phyloP scores from a whole-genome alignment of 768 basidiomycete species.

The Daedalea quercina region DNA sequence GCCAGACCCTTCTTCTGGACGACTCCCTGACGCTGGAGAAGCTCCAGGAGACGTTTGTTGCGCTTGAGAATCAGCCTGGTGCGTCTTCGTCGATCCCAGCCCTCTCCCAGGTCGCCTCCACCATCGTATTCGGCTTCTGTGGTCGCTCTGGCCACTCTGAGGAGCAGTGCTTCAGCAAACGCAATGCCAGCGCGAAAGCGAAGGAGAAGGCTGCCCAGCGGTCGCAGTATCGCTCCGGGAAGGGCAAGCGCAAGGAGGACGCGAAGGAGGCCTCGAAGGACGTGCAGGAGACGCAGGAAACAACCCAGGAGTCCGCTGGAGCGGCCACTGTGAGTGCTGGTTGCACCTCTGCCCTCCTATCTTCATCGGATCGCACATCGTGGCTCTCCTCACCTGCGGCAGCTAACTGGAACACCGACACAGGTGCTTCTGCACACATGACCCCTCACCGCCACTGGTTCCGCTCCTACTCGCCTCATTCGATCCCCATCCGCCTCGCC shows the following conservation, averaged over 20 bases:
- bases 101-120: conserved; percentile 3
- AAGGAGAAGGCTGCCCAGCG: conserved; percentile 1
- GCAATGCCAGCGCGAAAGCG: conserved; percentile 2
- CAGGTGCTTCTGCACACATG: conserved; percentile 10
- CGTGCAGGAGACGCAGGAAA: neutral
- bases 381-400: no score
- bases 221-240: neutral
- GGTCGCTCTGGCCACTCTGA: conserved; percentile 6
- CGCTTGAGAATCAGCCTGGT: conserved; percentile 7
- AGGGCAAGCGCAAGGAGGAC: neutral
- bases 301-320: neutral
- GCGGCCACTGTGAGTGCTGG: conserved; percentile 1
- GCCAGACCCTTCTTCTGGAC: conserved; percentile 5
- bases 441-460: conserved; percentile 8
- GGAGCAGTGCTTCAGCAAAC: conserved; percentile 6
- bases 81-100: neutral
- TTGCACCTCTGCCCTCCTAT: conserved; percentile 5
- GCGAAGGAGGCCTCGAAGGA: neutral
- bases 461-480: conserved; percentile 6
- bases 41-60: conserved; percentile 8
- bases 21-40: conserved; percentile 6
- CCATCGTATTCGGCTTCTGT: conserved; percentile 4
- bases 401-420: conserved; percentile 7
- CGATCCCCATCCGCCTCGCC: neutral
- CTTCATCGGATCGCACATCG: neutral